Conservation (phyloP, 2,329 filamentous ascomycete genomes). For the Dothideomycetidae sp. region DNA sequence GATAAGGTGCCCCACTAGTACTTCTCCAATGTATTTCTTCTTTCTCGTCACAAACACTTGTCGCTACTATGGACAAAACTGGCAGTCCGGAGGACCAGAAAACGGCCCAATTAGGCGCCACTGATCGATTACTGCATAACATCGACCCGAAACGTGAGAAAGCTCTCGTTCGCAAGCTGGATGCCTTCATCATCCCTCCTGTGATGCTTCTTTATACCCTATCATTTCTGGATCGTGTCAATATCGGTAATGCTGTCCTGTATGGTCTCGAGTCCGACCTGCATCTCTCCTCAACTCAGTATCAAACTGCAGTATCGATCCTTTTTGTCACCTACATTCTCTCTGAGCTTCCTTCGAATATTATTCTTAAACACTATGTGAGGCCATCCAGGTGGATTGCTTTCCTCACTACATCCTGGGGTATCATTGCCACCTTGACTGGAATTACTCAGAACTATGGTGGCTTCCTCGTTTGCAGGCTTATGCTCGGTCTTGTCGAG, state of each 20-base stretch:
- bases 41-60: too few relatives aligned
- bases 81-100: background rate
- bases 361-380: slow-evolving; percentile 32
- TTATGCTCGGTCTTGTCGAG: slow-evolving; percentile 55
- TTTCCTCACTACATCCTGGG: slow-evolving; percentile 46
- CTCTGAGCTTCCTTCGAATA: slow-evolving; percentile 31
- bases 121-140: slow-evolving; percentile 1
- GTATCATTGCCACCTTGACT: slow-evolving; percentile 53
- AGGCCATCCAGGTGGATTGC: slow-evolving; percentile 36
- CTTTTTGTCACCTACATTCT: slow-evolving; percentile 34
- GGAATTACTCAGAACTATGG: slow-evolving; percentile 53
- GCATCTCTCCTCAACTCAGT: slow-evolving; percentile 47
- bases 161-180: slow-evolving; percentile 47
- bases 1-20: too few relatives aligned
- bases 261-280: slow-evolving; percentile 51
- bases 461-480: slow-evolving; percentile 50
- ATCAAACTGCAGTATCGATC: slow-evolving; percentile 40
- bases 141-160: slow-evolving; percentile 29
- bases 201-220: slow-evolving; percentile 59
- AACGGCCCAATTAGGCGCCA: background rate
- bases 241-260: slow-evolving; percentile 47
- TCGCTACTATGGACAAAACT: background rate
- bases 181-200: slow-evolving; percentile 49
- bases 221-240: slow-evolving; percentile 56
- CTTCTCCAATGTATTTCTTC: too few relatives aligned